These are phyloP conservation scores for Lophiostoma macrostomum DNA, from an alignment of 495 filamentous ascomycete genomes.

Conservation along the genomic window DNA sequence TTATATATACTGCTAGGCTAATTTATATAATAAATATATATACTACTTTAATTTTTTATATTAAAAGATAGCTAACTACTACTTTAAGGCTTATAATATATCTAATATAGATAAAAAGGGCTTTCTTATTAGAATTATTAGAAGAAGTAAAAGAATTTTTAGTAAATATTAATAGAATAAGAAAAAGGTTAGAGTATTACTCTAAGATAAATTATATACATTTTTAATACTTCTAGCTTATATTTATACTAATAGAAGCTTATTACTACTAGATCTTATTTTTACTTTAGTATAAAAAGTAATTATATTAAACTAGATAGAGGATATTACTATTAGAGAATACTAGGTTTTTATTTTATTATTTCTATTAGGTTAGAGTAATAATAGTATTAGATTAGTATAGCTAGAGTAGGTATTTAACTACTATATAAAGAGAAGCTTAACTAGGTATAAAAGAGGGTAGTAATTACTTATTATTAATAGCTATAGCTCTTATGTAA, in stretches of 20 bases:
- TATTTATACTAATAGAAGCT: too few species aligned
- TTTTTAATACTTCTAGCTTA: too few species aligned
- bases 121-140: background rate
- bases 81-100: background rate
- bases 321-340: background rate
- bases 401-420: constrained; percentile 2
- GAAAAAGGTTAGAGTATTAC: too few species aligned
- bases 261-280: background rate
- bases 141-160: background rate
- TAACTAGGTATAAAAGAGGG: too few species aligned
- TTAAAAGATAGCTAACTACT: background rate
- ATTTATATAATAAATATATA: background rate
- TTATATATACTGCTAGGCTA: background rate
- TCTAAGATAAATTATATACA: too few species aligned
- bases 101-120: constrained; percentile 5
- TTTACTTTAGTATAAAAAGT: background rate
- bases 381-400: background rate
- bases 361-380: background rate
- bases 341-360: background rate
- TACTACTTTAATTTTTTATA: background rate
- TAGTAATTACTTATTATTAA: background rate
- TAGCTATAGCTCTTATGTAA: background rate
- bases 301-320: background rate
- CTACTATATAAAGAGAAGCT: background rate
- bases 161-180: too few species aligned